phyloP scores from a whole-genome alignment of 2,329 filamentous ascomycete species.

The Tolypocladium pustulatum region DNA sequence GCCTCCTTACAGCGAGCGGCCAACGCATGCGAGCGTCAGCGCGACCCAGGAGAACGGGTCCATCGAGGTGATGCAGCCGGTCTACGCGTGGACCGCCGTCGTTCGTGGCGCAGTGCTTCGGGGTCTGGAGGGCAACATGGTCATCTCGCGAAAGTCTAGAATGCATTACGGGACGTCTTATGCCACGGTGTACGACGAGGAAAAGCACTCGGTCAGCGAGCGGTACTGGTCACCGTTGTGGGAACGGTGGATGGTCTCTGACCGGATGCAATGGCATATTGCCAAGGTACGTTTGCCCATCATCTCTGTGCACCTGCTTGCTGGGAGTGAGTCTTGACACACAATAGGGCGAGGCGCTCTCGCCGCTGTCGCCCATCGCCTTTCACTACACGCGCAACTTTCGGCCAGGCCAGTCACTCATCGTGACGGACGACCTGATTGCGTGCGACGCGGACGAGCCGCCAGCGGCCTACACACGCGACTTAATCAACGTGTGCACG shows the following conservation, averaged over 20 bases:
- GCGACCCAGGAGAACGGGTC: slow-evolving; percentile 39
- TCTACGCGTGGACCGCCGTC: slow-evolving; percentile 75
- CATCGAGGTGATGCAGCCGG: slow-evolving; percentile 71
- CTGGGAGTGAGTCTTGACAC: background rate
- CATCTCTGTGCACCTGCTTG: background rate
- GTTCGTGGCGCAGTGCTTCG: slow-evolving; percentile 67
- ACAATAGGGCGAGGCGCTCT: slow-evolving; percentile 60
- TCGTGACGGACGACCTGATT: slow-evolving; percentile 73
- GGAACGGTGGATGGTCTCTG: slow-evolving; percentile 75
- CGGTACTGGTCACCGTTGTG: slow-evolving; percentile 71
- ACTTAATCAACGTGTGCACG: slow-evolving; percentile 65
- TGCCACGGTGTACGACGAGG: slow-evolving; percentile 69
- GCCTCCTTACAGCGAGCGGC: slow-evolving; percentile 56
- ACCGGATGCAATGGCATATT: slow-evolving; percentile 81
- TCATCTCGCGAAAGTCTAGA: slow-evolving; percentile 61
- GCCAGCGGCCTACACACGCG: slow-evolving; percentile 47
- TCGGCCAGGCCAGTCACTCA: slow-evolving; percentile 62
- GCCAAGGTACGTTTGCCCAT: slow-evolving; percentile 46
- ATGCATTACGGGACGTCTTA: slow-evolving; percentile 76
- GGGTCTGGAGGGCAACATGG: slow-evolving; percentile 69
- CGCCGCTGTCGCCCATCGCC: slow-evolving; percentile 61
- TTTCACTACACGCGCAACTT: slow-evolving; percentile 86
- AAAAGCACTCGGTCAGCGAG: slow-evolving; percentile 61
- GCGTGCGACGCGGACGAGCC: slow-evolving; percentile 61
- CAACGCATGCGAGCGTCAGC: slow-evolving; percentile 49